Evolutionary conservation across 2,329 filamentous ascomycete genomes (phyloP).

Genomic region (Hirsutella rhossiliensis): DNA sequence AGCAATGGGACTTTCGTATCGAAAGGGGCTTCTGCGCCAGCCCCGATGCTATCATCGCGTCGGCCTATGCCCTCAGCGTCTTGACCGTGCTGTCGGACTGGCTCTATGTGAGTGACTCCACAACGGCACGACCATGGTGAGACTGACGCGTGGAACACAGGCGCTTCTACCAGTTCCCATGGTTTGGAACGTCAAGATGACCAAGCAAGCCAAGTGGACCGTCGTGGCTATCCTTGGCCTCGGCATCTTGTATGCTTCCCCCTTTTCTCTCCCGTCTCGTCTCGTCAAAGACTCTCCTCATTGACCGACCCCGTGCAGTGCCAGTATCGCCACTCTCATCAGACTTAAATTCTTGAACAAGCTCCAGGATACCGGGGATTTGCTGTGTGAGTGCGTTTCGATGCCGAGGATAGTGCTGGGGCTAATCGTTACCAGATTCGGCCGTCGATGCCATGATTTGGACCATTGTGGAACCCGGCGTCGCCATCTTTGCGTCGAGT

Average conservation of each 20-base stretch:
- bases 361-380: slow-evolving; percentile 30
- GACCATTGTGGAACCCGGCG: slow-evolving; percentile 44
- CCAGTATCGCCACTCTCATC: slow-evolving; percentile 41
- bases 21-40: slow-evolving; percentile 28
- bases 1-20: slow-evolving; percentile 42
- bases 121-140: background rate
- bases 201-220: slow-evolving; percentile 35
- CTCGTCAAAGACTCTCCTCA: background rate
- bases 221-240: slow-evolving; percentile 36
- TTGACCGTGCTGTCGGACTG: slow-evolving; percentile 42
- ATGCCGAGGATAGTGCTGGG: too few species aligned
- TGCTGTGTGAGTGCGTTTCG: slow-evolving; percentile 30
- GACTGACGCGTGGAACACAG: slow-evolving; percentile 9
- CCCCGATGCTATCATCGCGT: slow-evolving; percentile 29
- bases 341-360: slow-evolving; percentile 35
- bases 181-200: slow-evolving; percentile 43
- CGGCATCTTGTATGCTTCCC: slow-evolving; percentile 32
- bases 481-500: slow-evolving; percentile 41
- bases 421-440: slow-evolving; percentile 21
- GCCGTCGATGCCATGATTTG: slow-evolving; percentile 42
- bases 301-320: slow-evolving; percentile 17
- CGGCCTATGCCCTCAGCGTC: slow-evolving; percentile 38
- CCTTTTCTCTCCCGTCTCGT: background rate
- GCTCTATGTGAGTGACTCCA: slow-evolving; percentile 29
- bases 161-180: slow-evolving; percentile 41